Base-by-base conservation (phyloP, 2,329 filamentous ascomycete species). In the Fusarium zealandicum region DNA sequence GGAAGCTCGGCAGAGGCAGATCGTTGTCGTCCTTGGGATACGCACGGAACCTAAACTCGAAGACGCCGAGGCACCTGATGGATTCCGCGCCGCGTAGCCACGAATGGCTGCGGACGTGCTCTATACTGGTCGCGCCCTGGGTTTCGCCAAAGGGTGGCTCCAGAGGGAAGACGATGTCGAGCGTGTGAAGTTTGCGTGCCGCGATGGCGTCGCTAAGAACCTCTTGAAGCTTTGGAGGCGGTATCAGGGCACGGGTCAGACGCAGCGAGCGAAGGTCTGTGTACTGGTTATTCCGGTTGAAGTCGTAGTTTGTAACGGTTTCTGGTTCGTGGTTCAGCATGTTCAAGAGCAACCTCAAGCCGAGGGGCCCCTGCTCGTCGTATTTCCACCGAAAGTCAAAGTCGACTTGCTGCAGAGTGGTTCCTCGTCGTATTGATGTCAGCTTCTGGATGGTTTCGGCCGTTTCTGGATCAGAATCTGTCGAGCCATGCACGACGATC, bases 131-230 rank as follows among this genome's bases (percentile, higher is more conserved):
- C n/a, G 57, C 46, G 11, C 71, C 73, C n/a, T 51, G 39, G 2
- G 47, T 57, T 6, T 58, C 62, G 11, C 64, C 47, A 25, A 68
- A 41, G 14, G 54, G 28, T 5, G 28, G 28, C 3, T 69, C 66
- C 1, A 67, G 60, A 2, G 71, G 72, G 48, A 76, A 76, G 2
- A 71, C 67, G 14, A 76, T 67, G 48, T 75, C 75, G 12, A 76
- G 64, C 1, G 70, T 70, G 25, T 69, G 62, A 4, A 77, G 63
- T 12, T 64, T 71, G 17, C 68, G 64, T 1, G 58, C 53, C 13
- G 51, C 40, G 12, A 76, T 45, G 9, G 73, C 51, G 13, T 61
- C 49, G 9, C 52, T 48, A 14, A 76, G 62, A 9, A 69, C 50
- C 1, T 48, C 56, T 28, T 64, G 54, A 7, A 71, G 63, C 6